Evolutionary conservation across 2,329 filamentous ascomycete species (phyloP).

Genomic region (Colletotrichum chlorophyti): DNA sequence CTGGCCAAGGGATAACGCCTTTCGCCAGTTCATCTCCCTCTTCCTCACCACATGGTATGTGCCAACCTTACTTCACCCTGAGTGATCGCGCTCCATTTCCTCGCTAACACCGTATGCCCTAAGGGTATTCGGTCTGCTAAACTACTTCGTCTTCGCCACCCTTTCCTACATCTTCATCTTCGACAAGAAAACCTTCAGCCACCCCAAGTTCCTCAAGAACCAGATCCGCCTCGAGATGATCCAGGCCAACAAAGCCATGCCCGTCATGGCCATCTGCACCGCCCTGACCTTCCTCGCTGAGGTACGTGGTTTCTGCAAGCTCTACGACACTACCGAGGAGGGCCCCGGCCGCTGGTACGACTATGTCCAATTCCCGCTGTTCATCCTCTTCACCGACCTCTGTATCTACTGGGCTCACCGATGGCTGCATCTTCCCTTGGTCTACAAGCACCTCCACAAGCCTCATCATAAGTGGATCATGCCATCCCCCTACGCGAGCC

Average conservation of each 20-base stretch:
- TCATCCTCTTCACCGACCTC: slow-evolving; percentile 87
- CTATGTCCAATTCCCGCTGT: slow-evolving; percentile 84
- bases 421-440: slow-evolving; percentile 76
- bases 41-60: slow-evolving; percentile 87
- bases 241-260: slow-evolving; percentile 79
- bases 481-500: slow-evolving; percentile 90
- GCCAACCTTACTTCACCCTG: background rate
- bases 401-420: slow-evolving; percentile 94
- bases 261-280: slow-evolving; percentile 83
- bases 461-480: slow-evolving; percentile 99
- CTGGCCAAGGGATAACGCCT: slow-evolving; percentile 78
- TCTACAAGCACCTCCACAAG: slow-evolving; percentile 95
- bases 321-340: slow-evolving; percentile 82
- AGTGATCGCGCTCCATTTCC: background rate
- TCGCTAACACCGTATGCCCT: background rate
- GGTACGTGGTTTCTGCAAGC: slow-evolving; percentile 82
- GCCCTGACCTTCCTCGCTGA: slow-evolving; percentile 83
- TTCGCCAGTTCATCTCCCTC: slow-evolving; percentile 76
- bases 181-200: slow-evolving; percentile 86
- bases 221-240: slow-evolving; percentile 86
- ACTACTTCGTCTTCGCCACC: slow-evolving; percentile 85
- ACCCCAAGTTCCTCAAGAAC: slow-evolving; percentile 95
- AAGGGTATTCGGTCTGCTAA: slow-evolving; percentile 83
- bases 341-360: slow-evolving; percentile 82
- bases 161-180: slow-evolving; percentile 90